These are phyloP conservation scores for Apiospora hydei DNA, from an alignment of 2,329 filamentous ascomycete genomes.

Conservation along the genomic window DNA sequence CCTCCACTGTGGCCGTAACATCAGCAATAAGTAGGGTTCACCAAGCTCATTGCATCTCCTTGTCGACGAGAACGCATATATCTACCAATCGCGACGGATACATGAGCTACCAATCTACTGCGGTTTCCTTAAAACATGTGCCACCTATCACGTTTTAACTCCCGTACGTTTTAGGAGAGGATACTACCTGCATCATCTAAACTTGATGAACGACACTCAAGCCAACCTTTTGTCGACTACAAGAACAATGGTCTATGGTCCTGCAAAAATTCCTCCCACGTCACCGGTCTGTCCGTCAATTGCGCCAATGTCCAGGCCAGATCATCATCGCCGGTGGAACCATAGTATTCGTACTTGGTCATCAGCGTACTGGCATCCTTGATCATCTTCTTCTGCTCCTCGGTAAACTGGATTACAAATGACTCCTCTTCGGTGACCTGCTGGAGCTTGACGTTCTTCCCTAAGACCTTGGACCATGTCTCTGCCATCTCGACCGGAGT, in stretches of 20 bases:
- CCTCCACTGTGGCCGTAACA: neutral
- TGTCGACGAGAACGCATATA: neutral
- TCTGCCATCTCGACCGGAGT: neutral
- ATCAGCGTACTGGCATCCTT: neutral
- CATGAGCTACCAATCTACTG: neutral
- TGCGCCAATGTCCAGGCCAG: neutral
- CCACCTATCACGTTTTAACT: too few relatives aligned
- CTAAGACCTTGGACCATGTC: neutral
- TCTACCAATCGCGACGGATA: neutral
- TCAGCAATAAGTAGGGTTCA: neutral
- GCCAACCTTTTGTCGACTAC: neutral
- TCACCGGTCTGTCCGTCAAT: neutral
- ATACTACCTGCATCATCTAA: too few relatives aligned
- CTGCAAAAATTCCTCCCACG: neutral
- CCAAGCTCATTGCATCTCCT: neutral
- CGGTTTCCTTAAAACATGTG: too few relatives aligned
- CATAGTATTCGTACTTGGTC: neutral
- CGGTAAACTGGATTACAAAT: neutral
- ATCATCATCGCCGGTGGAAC: neutral
- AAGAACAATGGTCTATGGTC: neutral
- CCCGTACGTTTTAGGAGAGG: too few relatives aligned
- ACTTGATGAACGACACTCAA: too few relatives aligned
- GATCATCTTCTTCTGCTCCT: conserved; percentile 1
- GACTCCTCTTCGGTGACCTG: neutral
- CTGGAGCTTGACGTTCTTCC: neutral